Conservation (phyloP, 106 monocot species). For the Ottelia alismoides region DNA sequence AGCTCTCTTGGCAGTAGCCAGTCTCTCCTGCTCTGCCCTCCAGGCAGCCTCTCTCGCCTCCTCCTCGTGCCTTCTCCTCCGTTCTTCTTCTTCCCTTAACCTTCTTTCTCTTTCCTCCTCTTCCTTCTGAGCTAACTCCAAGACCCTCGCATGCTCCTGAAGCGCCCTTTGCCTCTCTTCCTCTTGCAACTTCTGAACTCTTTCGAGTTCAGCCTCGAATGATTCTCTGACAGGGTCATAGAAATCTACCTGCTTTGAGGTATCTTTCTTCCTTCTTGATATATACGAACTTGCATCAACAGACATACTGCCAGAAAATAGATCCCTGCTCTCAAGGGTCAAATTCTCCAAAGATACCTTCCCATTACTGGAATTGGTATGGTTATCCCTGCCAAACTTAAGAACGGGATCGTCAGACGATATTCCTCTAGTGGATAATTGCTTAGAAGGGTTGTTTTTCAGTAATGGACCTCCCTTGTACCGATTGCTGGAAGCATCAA, state of each 20-base stretch:
- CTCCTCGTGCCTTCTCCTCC: too few species aligned
- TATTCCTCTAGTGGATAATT: constrained; percentile 27
- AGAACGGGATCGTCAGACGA: constrained; percentile 23
- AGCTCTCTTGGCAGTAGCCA: constrained; percentile 47
- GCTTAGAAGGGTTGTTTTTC: constrained; percentile 23
- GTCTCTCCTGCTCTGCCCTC: too few species aligned
- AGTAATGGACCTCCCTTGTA: constrained; percentile 28
- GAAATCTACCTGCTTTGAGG: constrained; percentile 33
- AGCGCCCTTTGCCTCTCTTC: constrained; percentile 56
- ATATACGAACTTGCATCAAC: constrained; percentile 45
- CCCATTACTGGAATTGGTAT: constrained; percentile 12
- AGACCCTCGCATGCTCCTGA: constrained; percentile 58
- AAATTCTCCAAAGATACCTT: constrained; percentile 34
- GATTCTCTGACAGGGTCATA: constrained; percentile 82
- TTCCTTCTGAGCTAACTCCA: constrained; percentile 61
- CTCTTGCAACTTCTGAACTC: too few species aligned
- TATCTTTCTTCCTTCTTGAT: constrained; percentile 67
- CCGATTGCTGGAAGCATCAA: constrained; percentile 31
- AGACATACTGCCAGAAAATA: constrained; percentile 36
- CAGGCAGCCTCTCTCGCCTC: too few species aligned
- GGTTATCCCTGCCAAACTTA: constrained; percentile 29
- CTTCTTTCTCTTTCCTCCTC: too few species aligned
- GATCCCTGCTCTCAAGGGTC: constrained; percentile 28
- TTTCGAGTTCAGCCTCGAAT: too few species aligned
- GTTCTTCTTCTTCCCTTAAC: too few species aligned